Evolutionary conservation across 345 rosid genomes (phyloP), one percentile per base, ranked within the genome.

Genomic region (Eucalyptus polyanthemos): DNA sequence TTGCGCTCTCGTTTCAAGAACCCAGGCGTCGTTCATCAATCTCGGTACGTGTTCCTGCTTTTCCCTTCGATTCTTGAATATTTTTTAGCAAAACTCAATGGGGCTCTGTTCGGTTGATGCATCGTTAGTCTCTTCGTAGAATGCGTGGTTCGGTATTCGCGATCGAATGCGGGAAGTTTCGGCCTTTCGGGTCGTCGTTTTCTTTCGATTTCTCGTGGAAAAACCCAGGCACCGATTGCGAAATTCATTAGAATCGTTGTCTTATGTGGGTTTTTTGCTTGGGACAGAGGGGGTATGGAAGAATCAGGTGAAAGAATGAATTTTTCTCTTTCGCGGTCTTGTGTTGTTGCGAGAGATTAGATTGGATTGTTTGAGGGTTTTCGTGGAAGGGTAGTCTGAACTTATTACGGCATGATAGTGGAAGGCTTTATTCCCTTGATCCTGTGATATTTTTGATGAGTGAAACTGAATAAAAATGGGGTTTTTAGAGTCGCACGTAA

Each of bases 351-450:
- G 44, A 34, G 80, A 3, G 44, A 34, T 69, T 69, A 76, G 47
- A 76, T 76, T 37, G 83, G 42, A 3, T 69, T 34, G 80, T 17
- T 0, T 19, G 37, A 22, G 27, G 27, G 24, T 21, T 76, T 76
- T 19, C 27, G 81, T 0, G 27, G 47, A 76, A 4, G 45, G 81
- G 83, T 76, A 6, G 13, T 69, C 24, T 34, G 44, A 34, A 21
- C 34, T 69, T 17, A 21, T 67, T 31, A 16, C 19, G 22, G 80
- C 80, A 67, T 67, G 44, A 69, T 69, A 17, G 80, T 7, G 24
- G 13, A 34, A 69, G 47, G 42, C 44, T 21, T 19, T 34, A 0
- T 0, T 19, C 81, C 0, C 45, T 72, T 34, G 44, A 72, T 72
- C 25, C 80, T 19, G 14, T 72, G 81, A 72, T 72, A 12, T 19